phyloP scores from a whole-genome alignment of 352 stramenopile genomes.

The Achlya hypogyna region DNA sequence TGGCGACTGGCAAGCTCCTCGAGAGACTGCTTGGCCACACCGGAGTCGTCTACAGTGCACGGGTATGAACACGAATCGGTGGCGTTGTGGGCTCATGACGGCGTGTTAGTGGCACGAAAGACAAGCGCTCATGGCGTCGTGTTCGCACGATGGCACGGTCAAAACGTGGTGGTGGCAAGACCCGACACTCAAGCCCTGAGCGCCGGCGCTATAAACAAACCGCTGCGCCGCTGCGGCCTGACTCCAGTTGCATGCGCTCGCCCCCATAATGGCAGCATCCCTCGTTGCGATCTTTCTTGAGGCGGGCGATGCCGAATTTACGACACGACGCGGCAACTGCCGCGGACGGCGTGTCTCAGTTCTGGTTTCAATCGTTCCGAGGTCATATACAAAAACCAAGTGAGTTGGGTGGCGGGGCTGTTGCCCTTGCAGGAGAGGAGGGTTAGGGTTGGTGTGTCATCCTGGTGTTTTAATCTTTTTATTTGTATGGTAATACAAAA shows the following conservation, averaged over 20 bases:
- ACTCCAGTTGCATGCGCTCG: too few relatives aligned
- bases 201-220: too few relatives aligned
- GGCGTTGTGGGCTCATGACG: not conserved
- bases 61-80: constrained; percentile 2
- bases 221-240: too few relatives aligned
- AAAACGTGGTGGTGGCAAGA: constrained; percentile 86
- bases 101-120: constrained; percentile 63
- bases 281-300: too few relatives aligned
- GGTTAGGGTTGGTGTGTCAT: not conserved
- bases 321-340: too few relatives aligned
- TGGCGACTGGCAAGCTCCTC: constrained; percentile 73
- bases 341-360: too few relatives aligned
- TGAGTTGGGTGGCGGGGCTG: too few relatives aligned
- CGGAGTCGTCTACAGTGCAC: constrained; percentile 76
- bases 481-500: not conserved
- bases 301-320: too few relatives aligned
- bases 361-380: too few relatives aligned
- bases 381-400: too few relatives aligned
- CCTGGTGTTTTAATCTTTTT: not conserved
- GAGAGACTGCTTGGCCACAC: constrained; percentile 67
- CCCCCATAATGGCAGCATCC: too few relatives aligned
- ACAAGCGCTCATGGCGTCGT: constrained; percentile 73
- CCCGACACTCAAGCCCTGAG: constrained; percentile 17
- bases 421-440: too few relatives aligned
- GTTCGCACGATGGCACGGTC: constrained; percentile 81